Percentiles rank a stretch among this genome's conserved stretches.
Evolutionary conservation across 129 eudicot genomes (phyloP).

Genomic region (Arctium lappa): DNA sequence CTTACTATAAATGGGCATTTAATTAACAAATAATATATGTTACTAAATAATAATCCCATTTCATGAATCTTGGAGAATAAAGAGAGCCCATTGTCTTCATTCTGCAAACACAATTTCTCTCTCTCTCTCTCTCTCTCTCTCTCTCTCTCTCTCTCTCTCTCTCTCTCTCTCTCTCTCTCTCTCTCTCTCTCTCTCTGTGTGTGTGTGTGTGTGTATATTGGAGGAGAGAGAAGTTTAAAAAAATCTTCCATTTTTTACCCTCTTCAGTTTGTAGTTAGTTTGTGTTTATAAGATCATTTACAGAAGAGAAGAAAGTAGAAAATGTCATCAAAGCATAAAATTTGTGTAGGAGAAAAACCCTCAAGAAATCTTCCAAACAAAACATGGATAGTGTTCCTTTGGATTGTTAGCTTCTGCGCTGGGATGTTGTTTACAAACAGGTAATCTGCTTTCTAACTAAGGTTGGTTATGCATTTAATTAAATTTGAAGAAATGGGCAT

Average conservation of each 20-base stretch:
- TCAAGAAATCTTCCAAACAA: constrained; percentile 25
- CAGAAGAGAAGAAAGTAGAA: constrained; percentile 1
- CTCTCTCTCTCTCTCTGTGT: not conserved
- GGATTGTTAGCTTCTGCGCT: constrained; percentile 38
- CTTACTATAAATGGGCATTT: constrained; percentile 16
- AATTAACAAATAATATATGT: constrained; percentile 1
- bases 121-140: not conserved
- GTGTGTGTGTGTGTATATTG: not conserved
- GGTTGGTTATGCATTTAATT: not conserved
- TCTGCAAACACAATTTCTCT: not conserved
- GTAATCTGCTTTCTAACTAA: not conserved
- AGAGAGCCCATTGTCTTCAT: not conserved
- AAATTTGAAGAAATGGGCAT: not conserved
- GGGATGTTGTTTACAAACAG: constrained; percentile 37
- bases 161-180: not conserved
- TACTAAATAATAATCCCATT: not conserved
- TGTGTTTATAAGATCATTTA: not conserved
- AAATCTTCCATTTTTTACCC: not conserved
- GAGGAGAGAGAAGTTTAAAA: constrained; percentile 8
- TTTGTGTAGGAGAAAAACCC: constrained; percentile 16
- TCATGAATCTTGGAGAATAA: not conserved
- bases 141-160: too few species aligned
- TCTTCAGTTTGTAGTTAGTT: not conserved
- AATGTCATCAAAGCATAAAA: constrained; percentile 32
- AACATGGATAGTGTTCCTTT: constrained; percentile 28